These are phyloP conservation scores for Lagenaria siceraria DNA, from an alignment of 306 rosid species.

Conservation along the genomic window DNA sequence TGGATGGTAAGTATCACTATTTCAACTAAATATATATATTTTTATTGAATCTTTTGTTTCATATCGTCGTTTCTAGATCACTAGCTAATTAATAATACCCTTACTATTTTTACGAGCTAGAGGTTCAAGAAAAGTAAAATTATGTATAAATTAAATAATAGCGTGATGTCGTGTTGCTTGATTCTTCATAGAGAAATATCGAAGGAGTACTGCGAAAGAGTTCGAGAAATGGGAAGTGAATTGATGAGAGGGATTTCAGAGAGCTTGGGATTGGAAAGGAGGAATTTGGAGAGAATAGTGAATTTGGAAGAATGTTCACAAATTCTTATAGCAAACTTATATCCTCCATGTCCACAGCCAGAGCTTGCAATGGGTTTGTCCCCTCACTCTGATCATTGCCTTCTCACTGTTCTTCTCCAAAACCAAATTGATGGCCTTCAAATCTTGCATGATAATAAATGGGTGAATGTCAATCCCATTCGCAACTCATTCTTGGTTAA, in stretches of 20 bases:
- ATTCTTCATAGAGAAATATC: slow-evolving; percentile 14
- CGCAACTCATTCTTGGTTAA: slow-evolving; percentile 41
- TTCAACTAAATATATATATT: too few species aligned
- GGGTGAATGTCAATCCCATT: slow-evolving; percentile 32
- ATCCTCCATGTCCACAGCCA: slow-evolving; percentile 49
- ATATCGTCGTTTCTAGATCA: too few species aligned
- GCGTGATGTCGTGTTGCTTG: too few species aligned
- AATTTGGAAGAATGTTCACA: slow-evolving; percentile 18
- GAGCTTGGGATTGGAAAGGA: slow-evolving; percentile 29
- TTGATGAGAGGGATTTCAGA: slow-evolving; percentile 35
- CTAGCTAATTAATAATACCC: too few species aligned
- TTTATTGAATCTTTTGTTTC: too few species aligned
- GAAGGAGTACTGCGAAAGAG: slow-evolving; percentile 15
- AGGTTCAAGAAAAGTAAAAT: too few species aligned
- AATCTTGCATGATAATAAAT: slow-evolving; percentile 22
- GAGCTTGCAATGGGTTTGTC: slow-evolving; percentile 41
- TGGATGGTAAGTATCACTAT: too few species aligned
- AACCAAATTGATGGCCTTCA: slow-evolving; percentile 41
- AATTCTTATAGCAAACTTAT: slow-evolving; percentile 24
- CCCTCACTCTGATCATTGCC: slow-evolving; percentile 43
- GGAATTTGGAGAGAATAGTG: slow-evolving; percentile 20
- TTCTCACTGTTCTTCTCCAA: slow-evolving; percentile 33
- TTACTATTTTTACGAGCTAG: too few species aligned
- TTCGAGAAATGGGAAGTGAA: slow-evolving; percentile 16
- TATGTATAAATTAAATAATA: too few species aligned